These are phyloP conservation scores for Cornus suecica DNA, from an alignment of 148 eudicot genomes.

Conservation along the genomic window DNA sequence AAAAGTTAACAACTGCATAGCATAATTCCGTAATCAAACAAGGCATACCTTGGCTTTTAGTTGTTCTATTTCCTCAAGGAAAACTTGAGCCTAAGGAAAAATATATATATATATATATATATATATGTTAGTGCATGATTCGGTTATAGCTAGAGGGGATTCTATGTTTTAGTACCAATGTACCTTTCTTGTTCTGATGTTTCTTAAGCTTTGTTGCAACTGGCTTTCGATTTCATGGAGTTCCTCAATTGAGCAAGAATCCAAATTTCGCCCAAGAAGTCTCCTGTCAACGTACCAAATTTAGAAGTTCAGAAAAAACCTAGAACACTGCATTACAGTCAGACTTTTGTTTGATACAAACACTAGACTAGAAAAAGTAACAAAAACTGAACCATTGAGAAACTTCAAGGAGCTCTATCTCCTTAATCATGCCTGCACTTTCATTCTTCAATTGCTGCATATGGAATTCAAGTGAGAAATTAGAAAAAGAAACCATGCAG, in stretches of 20 bases:
- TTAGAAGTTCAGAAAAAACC: background rate
- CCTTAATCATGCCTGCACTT: constrained; percentile 27
- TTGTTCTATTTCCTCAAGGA: constrained; percentile 28
- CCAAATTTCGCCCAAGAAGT: constrained; percentile 32
- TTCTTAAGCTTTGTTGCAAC: constrained; percentile 36
- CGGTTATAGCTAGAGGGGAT: background rate
- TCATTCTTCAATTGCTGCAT: constrained; percentile 38
- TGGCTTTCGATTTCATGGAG: constrained; percentile 35
- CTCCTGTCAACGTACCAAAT: constrained; percentile 22
- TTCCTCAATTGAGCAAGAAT: constrained; percentile 30
- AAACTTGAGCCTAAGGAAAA: constrained; percentile 36
- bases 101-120: no score
- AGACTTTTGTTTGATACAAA: background rate
- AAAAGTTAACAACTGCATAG: background rate
- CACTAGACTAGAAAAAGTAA: background rate
- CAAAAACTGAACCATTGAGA: constrained; percentile 28
- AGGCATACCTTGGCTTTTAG: constrained; percentile 32
- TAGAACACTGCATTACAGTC: background rate
- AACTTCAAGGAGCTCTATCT: constrained; percentile 36
- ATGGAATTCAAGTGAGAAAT: background rate
- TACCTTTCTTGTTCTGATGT: constrained; percentile 39
- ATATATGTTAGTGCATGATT: no score
- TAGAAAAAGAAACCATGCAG: background rate
- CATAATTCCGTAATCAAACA: background rate
- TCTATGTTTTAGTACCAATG: background rate